A percentile compares a stretch with the other conserved stretches of the same genome.
phyloP scores from a whole-genome alignment of 768 basidiomycete genomes.

The Lentinula lateritia region DNA sequence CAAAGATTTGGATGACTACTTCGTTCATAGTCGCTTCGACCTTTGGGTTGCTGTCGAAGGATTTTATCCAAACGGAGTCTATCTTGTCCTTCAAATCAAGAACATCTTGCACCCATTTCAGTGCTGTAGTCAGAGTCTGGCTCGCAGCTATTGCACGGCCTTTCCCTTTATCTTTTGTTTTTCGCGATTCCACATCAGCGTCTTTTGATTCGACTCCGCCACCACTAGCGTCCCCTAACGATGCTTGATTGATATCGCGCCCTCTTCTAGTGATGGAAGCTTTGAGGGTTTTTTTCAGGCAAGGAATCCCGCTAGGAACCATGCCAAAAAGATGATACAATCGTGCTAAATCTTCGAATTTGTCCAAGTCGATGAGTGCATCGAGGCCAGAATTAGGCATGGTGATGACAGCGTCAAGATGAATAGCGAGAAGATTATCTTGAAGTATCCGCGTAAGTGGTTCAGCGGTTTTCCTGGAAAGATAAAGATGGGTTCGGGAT shows the following conservation, averaged over 20 bases:
- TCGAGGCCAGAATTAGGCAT: slow-evolving; percentile 82
- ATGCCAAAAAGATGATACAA: slow-evolving; percentile 71
- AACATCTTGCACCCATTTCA: slow-evolving; percentile 92
- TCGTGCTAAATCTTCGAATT: slow-evolving; percentile 68
- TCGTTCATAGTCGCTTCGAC: slow-evolving; percentile 82
- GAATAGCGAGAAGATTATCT: slow-evolving; percentile 68
- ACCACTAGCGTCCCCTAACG: slow-evolving; percentile 35
- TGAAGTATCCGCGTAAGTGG: slow-evolving; percentile 75
- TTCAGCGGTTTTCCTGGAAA: slow-evolving; percentile 65
- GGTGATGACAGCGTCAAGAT: slow-evolving; percentile 67
- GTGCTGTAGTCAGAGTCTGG: slow-evolving; percentile 55
- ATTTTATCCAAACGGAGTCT: slow-evolving; percentile 63
- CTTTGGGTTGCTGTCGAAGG: slow-evolving; percentile 69
- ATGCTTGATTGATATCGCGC: slow-evolving; percentile 68
- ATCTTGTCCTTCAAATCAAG: slow-evolving; percentile 90
- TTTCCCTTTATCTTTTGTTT: slow-evolving; percentile 40
- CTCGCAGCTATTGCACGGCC: slow-evolving; percentile 30
- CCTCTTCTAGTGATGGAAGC: slow-evolving; percentile 71
- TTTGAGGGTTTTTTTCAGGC: slow-evolving; percentile 62
- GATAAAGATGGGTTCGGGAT: slow-evolving; percentile 79
- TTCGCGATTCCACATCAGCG: not conserved
- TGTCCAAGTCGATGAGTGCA: slow-evolving; percentile 79
- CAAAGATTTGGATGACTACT: slow-evolving; percentile 36
- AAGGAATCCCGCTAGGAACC: slow-evolving; percentile 62
- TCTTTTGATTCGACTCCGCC: slow-evolving; percentile 15